A percentile compares a stretch with the other conserved stretches of the same genome.
Conservation (phyloP, 306 rosid species). For the Lathyrus aphaca region DNA sequence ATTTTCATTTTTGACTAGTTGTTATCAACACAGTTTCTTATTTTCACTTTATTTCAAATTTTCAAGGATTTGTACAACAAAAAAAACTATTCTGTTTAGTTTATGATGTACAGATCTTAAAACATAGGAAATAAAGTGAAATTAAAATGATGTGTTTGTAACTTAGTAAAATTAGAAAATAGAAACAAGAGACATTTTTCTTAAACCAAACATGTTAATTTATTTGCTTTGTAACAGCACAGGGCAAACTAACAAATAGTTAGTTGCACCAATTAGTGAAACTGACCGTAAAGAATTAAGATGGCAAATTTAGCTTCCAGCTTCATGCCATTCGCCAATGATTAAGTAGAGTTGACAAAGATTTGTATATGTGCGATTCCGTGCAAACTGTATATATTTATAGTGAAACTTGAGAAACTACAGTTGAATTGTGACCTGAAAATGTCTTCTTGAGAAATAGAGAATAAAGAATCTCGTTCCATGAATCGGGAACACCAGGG, state of each 20-base stretch:
- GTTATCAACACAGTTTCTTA: neutral
- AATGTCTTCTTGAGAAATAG: slow-evolving; percentile 60
- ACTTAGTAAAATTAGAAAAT: slow-evolving; percentile 3
- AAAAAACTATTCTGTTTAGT: neutral
- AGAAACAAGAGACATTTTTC: neutral
- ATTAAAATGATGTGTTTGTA: neutral
- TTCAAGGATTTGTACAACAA: slow-evolving; percentile 9
- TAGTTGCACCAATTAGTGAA: slow-evolving; percentile 33
- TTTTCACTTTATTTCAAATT: neutral
- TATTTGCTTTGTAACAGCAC: slow-evolving; percentile 21
- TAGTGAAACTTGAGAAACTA: slow-evolving; percentile 40
- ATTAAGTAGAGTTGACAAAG: slow-evolving; percentile 9
- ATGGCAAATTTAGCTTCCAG: slow-evolving; percentile 34
- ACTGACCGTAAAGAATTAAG: slow-evolving; percentile 11
- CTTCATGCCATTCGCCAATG: slow-evolving; percentile 31
- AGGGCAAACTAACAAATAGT: slow-evolving; percentile 25
- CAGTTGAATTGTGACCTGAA: slow-evolving; percentile 26
- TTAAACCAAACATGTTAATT: slow-evolving; percentile 27
- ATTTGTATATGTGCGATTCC: slow-evolving; percentile 21
- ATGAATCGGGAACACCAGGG: slow-evolving; percentile 92
- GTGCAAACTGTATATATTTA: slow-evolving; percentile 32
- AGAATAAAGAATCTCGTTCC: slow-evolving; percentile 85
- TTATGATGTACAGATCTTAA: slow-evolving; percentile 2
- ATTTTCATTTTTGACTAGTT: neutral
- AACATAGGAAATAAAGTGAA: neutral